Percentiles rank a stretch among this genome's conserved stretches.
These are phyloP conservation scores for Sphagnurus paluster DNA, from an alignment of 1,284 basidiomycete species.

Conservation along the genomic window DNA sequence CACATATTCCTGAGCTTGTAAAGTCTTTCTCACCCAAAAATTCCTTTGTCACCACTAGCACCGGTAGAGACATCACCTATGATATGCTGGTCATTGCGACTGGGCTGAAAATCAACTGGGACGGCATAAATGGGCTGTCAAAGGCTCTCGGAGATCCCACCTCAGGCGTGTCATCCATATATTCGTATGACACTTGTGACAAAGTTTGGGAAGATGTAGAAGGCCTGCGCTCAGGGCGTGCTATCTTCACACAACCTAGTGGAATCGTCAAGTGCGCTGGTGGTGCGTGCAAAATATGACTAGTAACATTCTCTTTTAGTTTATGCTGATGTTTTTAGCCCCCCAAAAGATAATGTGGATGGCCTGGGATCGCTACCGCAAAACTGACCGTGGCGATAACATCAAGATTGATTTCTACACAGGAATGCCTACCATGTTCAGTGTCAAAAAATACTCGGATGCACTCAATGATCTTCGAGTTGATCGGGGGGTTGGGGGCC, in stretches of 20 bases:
- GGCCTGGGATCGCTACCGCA: slow-evolving; percentile 79
- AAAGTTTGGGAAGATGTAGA: slow-evolving; percentile 86
- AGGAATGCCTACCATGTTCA: slow-evolving; percentile 95
- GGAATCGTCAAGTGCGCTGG: slow-evolving; percentile 96
- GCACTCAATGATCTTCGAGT: slow-evolving; percentile 79
- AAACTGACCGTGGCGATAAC: slow-evolving; percentile 56
- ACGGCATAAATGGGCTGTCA: slow-evolving; percentile 75
- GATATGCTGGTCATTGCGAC: slow-evolving; percentile 89
- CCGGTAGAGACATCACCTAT: slow-evolving; percentile 77
- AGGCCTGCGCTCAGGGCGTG: slow-evolving; percentile 73
- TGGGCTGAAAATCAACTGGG: slow-evolving; percentile 87
- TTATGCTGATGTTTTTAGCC: slow-evolving; percentile 42
- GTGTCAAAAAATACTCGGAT: slow-evolving; percentile 88
- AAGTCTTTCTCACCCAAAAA: slow-evolving; percentile 73
- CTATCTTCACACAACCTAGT: slow-evolving; percentile 96
- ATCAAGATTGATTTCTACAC: slow-evolving; percentile 84
- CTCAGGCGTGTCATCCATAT: slow-evolving; percentile 92
- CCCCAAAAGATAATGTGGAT: slow-evolving; percentile 97
- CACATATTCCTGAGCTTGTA: slow-evolving; percentile 77
- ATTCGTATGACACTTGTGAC: slow-evolving; percentile 86
- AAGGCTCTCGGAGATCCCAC: slow-evolving; percentile 76
- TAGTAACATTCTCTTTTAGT: not conserved
- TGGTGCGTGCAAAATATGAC: slow-evolving; percentile 44
- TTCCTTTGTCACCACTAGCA: slow-evolving; percentile 72
- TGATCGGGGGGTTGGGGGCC: slow-evolving; percentile 76